Conservation (phyloP, 441 rosid species). For the Erodium trifolium region DNA sequence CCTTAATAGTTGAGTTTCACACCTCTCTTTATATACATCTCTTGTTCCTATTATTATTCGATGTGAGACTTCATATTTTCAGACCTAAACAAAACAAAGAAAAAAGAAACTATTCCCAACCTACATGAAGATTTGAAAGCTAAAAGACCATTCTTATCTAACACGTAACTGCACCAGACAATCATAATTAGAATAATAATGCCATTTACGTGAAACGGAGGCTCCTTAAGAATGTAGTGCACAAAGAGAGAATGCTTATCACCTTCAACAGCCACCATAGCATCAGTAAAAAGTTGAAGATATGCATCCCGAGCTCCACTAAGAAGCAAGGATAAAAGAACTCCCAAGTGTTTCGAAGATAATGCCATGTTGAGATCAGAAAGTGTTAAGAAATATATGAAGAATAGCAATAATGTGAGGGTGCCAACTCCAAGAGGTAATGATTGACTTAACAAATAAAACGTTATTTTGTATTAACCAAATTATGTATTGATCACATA, state of each 20-base stretch:
- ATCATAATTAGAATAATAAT: not conserved
- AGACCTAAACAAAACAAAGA: not conserved
- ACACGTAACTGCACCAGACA: not conserved
- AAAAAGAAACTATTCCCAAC: not conserved
- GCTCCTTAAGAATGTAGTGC: constrained; percentile 12
- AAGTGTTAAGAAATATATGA: too few relatives aligned
- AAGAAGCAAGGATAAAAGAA: constrained; percentile 77
- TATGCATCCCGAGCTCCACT: constrained; percentile 75
- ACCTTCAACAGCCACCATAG: constrained; percentile 74
- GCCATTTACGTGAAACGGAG: constrained; percentile 18
- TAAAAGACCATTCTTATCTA: not conserved
- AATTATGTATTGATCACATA: not conserved
- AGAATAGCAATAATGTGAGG: not conserved
- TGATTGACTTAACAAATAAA: not conserved
- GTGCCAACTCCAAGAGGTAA: not conserved
- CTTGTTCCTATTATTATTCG: too few relatives aligned
- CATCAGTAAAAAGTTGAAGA: constrained; percentile 67
- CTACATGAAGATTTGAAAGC: not conserved
- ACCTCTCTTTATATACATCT: too few relatives aligned
- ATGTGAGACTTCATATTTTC: too few relatives aligned
- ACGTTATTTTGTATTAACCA: not conserved
- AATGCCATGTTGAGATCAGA: too few relatives aligned
- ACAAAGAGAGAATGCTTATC: constrained; percentile 17
- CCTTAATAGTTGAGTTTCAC: too few relatives aligned
- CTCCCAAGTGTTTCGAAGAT: constrained; percentile 84